phyloP scores from a whole-genome alignment of 345 rosid genomes.

The Xanthoceras sorbifolium region DNA sequence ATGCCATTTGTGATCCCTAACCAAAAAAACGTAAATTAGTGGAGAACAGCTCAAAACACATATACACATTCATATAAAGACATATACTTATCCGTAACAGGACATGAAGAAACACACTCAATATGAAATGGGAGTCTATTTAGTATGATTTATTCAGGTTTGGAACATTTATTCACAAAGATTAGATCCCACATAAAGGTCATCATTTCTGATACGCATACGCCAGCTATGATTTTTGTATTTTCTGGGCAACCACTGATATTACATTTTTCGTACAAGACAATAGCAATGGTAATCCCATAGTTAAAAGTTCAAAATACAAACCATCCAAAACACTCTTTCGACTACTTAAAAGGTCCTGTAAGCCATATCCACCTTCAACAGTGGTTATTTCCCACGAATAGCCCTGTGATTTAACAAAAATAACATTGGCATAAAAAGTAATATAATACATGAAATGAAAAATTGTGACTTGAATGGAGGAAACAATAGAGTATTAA shows the following conservation, averaged over 20 bases:
- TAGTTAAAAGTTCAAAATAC: constrained; percentile 9
- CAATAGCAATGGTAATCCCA: background rate
- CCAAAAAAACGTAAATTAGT: constrained; percentile 12
- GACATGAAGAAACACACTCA: background rate
- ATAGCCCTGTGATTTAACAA: constrained; percentile 64
- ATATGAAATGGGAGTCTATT: background rate
- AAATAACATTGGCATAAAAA: background rate
- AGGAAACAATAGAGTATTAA: too few relatives aligned
- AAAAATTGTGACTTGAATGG: background rate
- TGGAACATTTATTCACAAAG: background rate
- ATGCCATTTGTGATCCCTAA: constrained; percentile 93
- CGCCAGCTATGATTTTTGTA: background rate
- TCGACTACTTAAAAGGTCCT: constrained; percentile 71
- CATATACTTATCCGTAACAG: background rate
- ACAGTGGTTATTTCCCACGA: constrained; percentile 95
- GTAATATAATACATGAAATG: background rate
- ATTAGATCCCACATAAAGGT: background rate
- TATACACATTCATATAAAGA: background rate
- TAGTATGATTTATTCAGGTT: background rate
- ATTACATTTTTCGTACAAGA: background rate
- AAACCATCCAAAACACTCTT: constrained; percentile 79
- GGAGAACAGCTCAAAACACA: constrained; percentile 2
- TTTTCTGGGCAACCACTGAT: background rate
- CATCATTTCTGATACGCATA: background rate
- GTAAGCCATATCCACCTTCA: constrained; percentile 94